Conservation (phyloP, 2,329 filamentous ascomycete species). For the Diaporthe citri region DNA sequence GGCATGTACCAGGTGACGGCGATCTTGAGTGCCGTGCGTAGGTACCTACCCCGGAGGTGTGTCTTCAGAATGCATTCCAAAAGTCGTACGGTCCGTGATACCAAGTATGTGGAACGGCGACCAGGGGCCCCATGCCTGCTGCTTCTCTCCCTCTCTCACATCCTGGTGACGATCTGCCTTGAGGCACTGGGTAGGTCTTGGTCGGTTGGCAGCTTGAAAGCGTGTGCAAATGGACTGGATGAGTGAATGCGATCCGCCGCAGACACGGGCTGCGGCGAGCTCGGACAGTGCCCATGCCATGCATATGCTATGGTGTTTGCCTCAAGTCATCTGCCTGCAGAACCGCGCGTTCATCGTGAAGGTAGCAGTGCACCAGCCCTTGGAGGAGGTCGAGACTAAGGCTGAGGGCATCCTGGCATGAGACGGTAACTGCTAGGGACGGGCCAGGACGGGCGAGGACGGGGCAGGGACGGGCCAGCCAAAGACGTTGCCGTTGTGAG, state of each 20-base stretch:
- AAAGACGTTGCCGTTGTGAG: slow-evolving; percentile 16
- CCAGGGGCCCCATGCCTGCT: slow-evolving; percentile 7
- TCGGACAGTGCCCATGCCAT: background rate
- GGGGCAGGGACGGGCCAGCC: slow-evolving; percentile 6
- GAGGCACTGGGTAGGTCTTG: background rate
- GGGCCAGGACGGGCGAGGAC: slow-evolving; percentile 7
- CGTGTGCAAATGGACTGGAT: background rate
- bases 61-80: slow-evolving; percentile 30
- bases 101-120: slow-evolving; percentile 25
- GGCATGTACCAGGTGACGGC: slow-evolving; percentile 32
- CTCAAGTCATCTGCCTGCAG: slow-evolving; percentile 14
- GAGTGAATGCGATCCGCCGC: background rate
- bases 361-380: background rate
- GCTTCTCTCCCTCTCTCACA: slow-evolving; percentile 1
- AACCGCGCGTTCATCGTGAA: background rate
- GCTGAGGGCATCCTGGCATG: background rate
- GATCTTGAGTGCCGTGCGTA: slow-evolving; percentile 20
- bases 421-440: slow-evolving; percentile 13
- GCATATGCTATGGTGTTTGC: slow-evolving; percentile 1
- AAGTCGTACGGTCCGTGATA: slow-evolving; percentile 32
- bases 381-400: slow-evolving; percentile 9
- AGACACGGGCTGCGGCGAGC: background rate
- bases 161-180: slow-evolving; percentile 22
- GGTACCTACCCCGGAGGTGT: slow-evolving; percentile 8
- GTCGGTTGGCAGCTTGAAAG: background rate